phyloP scores from a whole-genome alignment of 1,284 basidiomycete genomes.

The Fomitopsis schrenkii region DNA sequence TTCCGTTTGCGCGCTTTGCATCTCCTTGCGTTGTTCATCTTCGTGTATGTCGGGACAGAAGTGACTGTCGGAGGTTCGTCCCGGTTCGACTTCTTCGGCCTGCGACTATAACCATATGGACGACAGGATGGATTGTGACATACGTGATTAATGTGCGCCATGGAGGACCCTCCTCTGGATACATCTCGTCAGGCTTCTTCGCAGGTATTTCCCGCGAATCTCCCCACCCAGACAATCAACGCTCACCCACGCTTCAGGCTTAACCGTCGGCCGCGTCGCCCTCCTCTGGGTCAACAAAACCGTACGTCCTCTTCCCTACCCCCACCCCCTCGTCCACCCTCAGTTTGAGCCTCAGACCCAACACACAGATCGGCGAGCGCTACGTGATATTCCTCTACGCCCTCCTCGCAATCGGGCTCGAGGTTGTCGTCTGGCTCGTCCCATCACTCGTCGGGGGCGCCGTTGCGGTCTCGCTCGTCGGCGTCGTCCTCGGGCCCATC shows the following conservation, averaged over 20 bases:
- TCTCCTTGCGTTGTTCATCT: conserved; percentile 39
- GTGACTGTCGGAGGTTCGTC: conserved; percentile 40
- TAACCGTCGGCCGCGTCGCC: conserved; percentile 39
- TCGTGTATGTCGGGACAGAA: conserved; percentile 45
- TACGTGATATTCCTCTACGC: conserved; percentile 36
- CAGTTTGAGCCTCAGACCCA: neutral
- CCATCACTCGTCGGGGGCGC: conserved; percentile 52
- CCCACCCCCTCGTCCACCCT: neutral
- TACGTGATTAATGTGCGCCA: conserved; percentile 41
- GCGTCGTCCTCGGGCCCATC: conserved; percentile 46
- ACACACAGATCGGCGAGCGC: conserved; percentile 37
- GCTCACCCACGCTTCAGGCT: conserved; percentile 21
- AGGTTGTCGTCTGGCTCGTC: conserved; percentile 58
- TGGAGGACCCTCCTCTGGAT: conserved; percentile 45
- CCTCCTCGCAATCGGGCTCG: conserved; percentile 38
- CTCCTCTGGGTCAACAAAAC: conserved; percentile 48
- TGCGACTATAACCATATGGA: neutral
- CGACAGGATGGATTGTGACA: conserved; percentile 48
- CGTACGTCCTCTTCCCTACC: conserved; percentile 21
- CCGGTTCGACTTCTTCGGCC: too few relatives aligned
- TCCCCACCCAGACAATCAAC: neutral
- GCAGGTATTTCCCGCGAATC: conserved; percentile 31
- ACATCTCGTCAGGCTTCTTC: conserved; percentile 49
- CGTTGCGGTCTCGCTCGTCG: conserved; percentile 51
- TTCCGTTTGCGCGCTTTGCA: conserved; percentile 34